A percentile compares a stretch with the other conserved stretches of the same genome.
Evolutionary conservation across 345 rosid genomes (phyloP).

Genomic region (Linum tenue): DNA sequence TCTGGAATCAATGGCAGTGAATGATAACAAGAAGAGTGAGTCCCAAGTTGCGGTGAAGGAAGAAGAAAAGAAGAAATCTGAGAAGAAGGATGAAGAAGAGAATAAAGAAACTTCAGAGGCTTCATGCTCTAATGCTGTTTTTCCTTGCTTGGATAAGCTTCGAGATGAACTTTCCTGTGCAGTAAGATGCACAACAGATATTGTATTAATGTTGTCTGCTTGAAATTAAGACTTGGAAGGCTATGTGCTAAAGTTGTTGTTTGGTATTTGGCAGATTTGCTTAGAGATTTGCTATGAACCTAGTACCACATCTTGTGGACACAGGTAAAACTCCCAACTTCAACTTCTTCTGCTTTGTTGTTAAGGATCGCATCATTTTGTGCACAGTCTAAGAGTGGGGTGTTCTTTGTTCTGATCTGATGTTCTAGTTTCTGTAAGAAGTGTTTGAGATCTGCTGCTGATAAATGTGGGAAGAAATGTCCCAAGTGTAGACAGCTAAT

Average conservation of each 20-base stretch:
- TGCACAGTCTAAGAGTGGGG: neutral
- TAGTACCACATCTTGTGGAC: conserved; percentile 89
- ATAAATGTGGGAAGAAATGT: conserved; percentile 87
- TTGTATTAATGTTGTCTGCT: neutral
- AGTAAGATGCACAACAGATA: conserved; percentile 32
- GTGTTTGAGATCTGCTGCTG: conserved; percentile 72
- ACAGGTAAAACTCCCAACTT: conserved; percentile 41
- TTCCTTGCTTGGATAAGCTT: neutral
- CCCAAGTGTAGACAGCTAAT: conserved; percentile 89
- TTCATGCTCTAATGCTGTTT: neutral
- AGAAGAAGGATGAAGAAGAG: neutral
- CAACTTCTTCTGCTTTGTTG: neutral
- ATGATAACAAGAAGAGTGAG: conserved; percentile 4
- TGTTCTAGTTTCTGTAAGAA: conserved; percentile 66
- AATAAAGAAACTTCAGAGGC: neutral
- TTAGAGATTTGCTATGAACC: conserved; percentile 94
- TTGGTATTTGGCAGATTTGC: conserved; percentile 51
- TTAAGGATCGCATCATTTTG: neutral
- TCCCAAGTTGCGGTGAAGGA: neutral
- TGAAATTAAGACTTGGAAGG: neutral
- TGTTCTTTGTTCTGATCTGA: conserved; percentile 4
- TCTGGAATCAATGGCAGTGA: conserved; percentile 21
- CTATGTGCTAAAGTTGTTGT: neutral
- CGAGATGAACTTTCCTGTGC: conserved; percentile 49
- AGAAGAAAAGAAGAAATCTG: neutral